Evolutionary conservation across 1,284 basidiomycete species (phyloP).

Genomic region (Schizophyllum commune): DNA sequence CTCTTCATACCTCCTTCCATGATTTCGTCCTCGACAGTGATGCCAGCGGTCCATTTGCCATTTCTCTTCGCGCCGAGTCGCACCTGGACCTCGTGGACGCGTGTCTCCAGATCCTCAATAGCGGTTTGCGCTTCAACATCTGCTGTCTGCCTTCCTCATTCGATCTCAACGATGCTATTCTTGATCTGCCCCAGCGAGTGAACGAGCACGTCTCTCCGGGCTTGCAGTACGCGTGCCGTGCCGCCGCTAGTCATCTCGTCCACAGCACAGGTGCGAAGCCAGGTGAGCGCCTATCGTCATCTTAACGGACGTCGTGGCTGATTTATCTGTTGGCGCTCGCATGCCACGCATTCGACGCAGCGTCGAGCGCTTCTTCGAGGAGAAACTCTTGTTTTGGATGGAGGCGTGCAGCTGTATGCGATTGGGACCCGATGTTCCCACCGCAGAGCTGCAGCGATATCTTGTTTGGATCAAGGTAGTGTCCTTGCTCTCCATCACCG

Average conservation of each 20-base stretch:
- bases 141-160: slow-evolving; percentile 21
- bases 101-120: slow-evolving; percentile 15
- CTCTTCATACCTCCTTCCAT: too few species aligned
- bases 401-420: slow-evolving; percentile 14
- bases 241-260: slow-evolving; percentile 18
- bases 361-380: slow-evolving; percentile 11
- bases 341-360: slow-evolving; percentile 1
- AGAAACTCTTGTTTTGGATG: slow-evolving; percentile 18
- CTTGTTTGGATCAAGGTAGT: slow-evolving; percentile 4
- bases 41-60: too few species aligned
- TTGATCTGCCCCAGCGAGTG: slow-evolving; percentile 7
- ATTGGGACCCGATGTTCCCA: background rate
- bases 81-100: slow-evolving; percentile 6
- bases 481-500: too few species aligned
- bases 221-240: slow-evolving; percentile 19
- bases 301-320: too few species aligned
- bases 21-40: too few species aligned
- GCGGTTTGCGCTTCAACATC: slow-evolving; percentile 23
- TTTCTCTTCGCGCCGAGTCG: too few species aligned
- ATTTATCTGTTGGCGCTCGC: background rate
- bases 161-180: slow-evolving; percentile 14
- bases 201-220: slow-evolving; percentile 11
- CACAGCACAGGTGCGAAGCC: background rate
- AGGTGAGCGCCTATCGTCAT: too few species aligned
- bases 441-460: slow-evolving; percentile 1